Base-by-base conservation (phyloP, 2,329 filamentous ascomycete species). In the Fusarium burgessii region DNA sequence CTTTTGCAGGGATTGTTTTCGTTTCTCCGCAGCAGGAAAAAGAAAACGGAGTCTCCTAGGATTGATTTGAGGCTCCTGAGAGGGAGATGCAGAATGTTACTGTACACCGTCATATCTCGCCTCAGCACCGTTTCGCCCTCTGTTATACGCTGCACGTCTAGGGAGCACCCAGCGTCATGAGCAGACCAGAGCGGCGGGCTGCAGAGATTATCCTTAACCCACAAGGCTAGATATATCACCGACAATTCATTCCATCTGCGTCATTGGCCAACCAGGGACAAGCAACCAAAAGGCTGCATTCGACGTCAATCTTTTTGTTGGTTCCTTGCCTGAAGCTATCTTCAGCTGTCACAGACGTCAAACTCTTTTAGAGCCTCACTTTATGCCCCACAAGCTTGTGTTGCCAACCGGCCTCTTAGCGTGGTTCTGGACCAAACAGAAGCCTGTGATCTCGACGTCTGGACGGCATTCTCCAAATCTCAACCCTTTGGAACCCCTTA, bases 31-130 rank as follows among this genome's bases (percentile, higher is more conserved):
- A 51, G 27, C 52, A 49, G 55, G 35, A 51, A 52, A 63, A 12
- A 36, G 45, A 54, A 55, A 41, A 66, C 62, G 68, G 68, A 64
- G 54, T 40, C 23, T 11, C 54, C 42, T 18, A 58, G 36, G 45
- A 42, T 38, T 43, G 57, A 45, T 41, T 40, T 50, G 50, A 46
- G 58, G 41, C 58, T 55, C 50, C 46, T 58, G 38, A 45, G 45
- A 45, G 41, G 41, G 32, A 52, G 33, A 36, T 50, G 45, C 38
- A 49, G 36, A 43, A 70, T 70, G 60, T 41, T 52, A 62, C 67
- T 33, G 47, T 62, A 47, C 56, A 71, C 68, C 68, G 69, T 71
- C 68, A 71, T 64, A 59, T 66, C 35, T 71, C 38, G 51, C 68
- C 68, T 72, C 68, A 56, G 35, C 42, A 68, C 66, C 66, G 66